Percentiles rank a stretch among this genome's conserved stretches.
Conservation (phyloP, 2,329 filamentous ascomycete genomes). For the Lecanosticta acicola region DNA sequence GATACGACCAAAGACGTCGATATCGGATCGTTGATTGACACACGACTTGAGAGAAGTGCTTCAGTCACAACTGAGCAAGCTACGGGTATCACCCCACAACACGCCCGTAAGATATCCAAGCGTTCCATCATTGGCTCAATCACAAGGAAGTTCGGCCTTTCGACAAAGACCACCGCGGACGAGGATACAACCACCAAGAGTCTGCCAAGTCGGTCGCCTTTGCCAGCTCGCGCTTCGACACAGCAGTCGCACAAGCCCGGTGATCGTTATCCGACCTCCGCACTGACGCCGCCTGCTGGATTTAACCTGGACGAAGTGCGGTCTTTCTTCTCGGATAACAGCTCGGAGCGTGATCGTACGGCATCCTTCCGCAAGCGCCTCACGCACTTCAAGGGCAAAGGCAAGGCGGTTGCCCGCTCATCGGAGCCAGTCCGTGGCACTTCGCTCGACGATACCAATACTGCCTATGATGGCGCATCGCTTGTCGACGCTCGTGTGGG, state of each 20-base stretch:
- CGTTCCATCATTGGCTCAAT: constrained; percentile 34
- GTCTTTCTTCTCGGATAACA: constrained; percentile 41
- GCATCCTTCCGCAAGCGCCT: constrained; percentile 34
- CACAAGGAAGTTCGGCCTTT: constrained; percentile 30
- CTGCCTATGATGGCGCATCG: constrained; percentile 28
- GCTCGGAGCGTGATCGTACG: constrained; percentile 29
- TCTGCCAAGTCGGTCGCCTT: constrained; percentile 11
- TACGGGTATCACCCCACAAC: constrained; percentile 26
- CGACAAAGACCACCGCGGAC: constrained; percentile 10
- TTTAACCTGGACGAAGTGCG: constrained; percentile 39
- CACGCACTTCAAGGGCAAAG: constrained; percentile 23
- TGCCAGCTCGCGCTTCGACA: constrained; percentile 14
- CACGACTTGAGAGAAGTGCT: constrained; percentile 21
- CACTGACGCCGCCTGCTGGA: constrained; percentile 39
- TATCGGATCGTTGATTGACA: constrained; percentile 28
- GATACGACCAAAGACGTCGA: constrained; percentile 27
- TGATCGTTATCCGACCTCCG: constrained; percentile 46
- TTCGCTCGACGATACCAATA: constrained; percentile 24
- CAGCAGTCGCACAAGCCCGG: constrained; percentile 34
- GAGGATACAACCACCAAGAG: constrained; percentile 15
- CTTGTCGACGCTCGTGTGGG: constrained; percentile 20
- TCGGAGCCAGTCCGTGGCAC: constrained; percentile 15
- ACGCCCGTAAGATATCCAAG: constrained; percentile 31
- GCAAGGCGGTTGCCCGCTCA: constrained; percentile 8
- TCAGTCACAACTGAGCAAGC: constrained; percentile 30